These are phyloP conservation scores for Lentinula novae-zelandiae DNA, from an alignment of 1,284 basidiomycete species.

Conservation along the genomic window DNA sequence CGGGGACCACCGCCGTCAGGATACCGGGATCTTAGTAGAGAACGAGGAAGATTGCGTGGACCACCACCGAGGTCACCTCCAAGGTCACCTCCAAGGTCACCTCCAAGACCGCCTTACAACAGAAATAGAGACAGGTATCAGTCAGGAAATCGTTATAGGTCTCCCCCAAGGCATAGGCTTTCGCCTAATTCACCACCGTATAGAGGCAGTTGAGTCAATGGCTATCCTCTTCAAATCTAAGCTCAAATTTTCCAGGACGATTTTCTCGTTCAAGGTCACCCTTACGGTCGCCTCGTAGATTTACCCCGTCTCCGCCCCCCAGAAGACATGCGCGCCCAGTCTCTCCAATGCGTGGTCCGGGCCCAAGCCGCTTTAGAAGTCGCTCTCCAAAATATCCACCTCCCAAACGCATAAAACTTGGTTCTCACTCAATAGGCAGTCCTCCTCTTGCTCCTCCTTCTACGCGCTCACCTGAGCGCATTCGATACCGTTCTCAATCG, in stretches of 20 bases:
- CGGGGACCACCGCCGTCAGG: conserved; percentile 1
- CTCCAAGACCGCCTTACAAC: conserved; percentile 9
- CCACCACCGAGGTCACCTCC: conserved; percentile 1
- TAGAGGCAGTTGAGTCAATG: not conserved
- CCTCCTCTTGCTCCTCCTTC: not conserved
- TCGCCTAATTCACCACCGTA: not conserved
- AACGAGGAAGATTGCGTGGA: not conserved
- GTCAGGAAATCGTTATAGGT: not conserved
- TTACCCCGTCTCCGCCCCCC: not conserved
- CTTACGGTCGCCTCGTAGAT: not conserved
- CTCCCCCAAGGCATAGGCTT: not conserved
- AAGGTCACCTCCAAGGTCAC: not conserved
- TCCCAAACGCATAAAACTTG: conserved; percentile 6
- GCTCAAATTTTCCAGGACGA: not conserved
- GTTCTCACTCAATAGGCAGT: conserved; percentile 6
- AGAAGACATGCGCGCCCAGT: not conserved
- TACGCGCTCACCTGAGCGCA: not conserved
- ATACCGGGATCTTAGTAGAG: conserved; percentile 8
- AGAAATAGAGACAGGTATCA: not conserved
- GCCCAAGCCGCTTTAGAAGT: not conserved
- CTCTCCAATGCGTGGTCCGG: not conserved
- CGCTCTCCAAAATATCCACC: conserved; percentile 6
- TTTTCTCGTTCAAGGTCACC: conserved; percentile 3
- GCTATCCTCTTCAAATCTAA: not conserved
- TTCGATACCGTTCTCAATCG: conserved; percentile 2